Evolutionary conservation across 2,329 filamentous ascomycete genomes (phyloP), one percentile per base, ranked within the genome.

Genomic region (Beauveria caledonica): DNA sequence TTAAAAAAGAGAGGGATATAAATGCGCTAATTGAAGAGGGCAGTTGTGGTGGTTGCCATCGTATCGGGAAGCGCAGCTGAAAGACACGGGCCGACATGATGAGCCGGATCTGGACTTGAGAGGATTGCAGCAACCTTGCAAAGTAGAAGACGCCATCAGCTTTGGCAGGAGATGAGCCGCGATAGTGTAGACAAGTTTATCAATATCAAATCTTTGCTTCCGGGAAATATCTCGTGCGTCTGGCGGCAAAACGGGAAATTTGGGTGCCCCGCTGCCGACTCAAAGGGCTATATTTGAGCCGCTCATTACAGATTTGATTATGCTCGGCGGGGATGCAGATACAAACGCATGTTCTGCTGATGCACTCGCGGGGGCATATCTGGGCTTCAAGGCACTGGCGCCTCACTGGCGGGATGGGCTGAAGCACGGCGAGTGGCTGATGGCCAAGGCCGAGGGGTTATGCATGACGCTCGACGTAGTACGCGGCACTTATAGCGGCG

Each of bases 321-420:
- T 81, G 77, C 71, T 75, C 40, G 80, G 78, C 25, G 2, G 80
- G 0, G 80, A 83, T 62, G 78, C 80, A 3, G 80, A 82, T 62
- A 82, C 80, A 0, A 82, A 83, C 62, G 79, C 78, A 7, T 80
- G 78, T 49, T 79, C 78, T 58, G 79, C 79, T 0, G 80, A 79
- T 0, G 78, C 79, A 0, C 68, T 83, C 0, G 63, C 82, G 0
- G 80, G 80, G 0, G 75, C 73, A 0, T 77, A 76, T 45, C 64
- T 81, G 1, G 80, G 80, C 15, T 78, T 66, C 45, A 73, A 70
- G 45, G 68, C 69, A 1, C 68, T 83, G 4, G 79, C 80, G 0
- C 64, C 71, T 0, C 75, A 80, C 62, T 83, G 80, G 80, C 73
- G 74, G 56, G 70, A 77, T 57, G 80, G 80, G 0, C 69, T 82